Conservation (phyloP, 495 filamentous ascomycete species). For the Collariella sp. region DNA sequence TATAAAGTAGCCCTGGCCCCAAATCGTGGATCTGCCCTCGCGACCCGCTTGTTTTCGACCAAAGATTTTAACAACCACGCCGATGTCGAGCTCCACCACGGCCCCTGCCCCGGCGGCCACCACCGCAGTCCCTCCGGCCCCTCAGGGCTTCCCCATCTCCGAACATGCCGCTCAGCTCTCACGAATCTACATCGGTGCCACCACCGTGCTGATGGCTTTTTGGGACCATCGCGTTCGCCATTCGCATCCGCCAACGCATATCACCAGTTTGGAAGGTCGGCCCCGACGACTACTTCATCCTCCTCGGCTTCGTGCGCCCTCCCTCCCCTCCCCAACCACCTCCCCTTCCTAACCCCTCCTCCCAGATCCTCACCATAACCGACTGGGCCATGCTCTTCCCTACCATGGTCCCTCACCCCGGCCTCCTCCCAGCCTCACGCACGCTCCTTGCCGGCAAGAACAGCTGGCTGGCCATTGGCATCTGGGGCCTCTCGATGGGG, state of each 20-base stretch:
- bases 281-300: slow-evolving; percentile 21
- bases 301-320: slow-evolving; percentile 16
- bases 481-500: slow-evolving; percentile 26
- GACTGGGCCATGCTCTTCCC: slow-evolving; percentile 19
- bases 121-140: neutral
- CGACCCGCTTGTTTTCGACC: neutral
- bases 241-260: slow-evolving; percentile 19
- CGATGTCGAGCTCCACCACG: neutral
- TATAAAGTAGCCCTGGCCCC: neutral
- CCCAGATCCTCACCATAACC: slow-evolving; percentile 16
- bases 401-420: slow-evolving; percentile 10
- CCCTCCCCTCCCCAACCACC: neutral
- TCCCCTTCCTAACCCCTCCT: neutral
- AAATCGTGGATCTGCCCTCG: neutral
- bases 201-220: slow-evolving; percentile 13
- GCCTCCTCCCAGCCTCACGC: slow-evolving; percentile 8
- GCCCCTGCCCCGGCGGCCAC: neutral
- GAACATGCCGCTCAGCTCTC: slow-evolving; percentile 15
- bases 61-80: neutral
- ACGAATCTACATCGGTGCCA: slow-evolving; percentile 14
- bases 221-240: slow-evolving; percentile 14
- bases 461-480: slow-evolving; percentile 19
- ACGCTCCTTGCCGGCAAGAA: slow-evolving; percentile 5
- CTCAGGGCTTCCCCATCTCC: slow-evolving; percentile 8
- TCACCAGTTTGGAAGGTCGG: slow-evolving; percentile 24